A percentile compares a stretch with the other conserved stretches of the same genome.
These are phyloP conservation scores for Nicotiana paniculata DNA, from an alignment of 257 asterid species.

Conservation along the genomic window DNA sequence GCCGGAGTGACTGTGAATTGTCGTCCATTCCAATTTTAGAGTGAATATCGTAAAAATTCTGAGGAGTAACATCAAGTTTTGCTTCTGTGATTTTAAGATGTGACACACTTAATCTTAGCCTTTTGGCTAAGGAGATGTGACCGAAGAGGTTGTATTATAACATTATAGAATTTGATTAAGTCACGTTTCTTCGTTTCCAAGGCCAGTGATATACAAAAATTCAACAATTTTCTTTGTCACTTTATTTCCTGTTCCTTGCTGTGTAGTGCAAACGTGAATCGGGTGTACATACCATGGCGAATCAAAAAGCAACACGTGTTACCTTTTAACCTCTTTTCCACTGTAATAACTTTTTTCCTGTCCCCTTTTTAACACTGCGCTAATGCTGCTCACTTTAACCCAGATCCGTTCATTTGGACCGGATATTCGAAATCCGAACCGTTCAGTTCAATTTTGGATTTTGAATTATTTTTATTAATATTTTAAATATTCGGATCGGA, in stretches of 20 bases:
- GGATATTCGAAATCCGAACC: no score
- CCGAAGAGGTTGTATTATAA: not conserved
- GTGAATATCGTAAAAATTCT: not conserved
- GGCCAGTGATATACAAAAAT: not conserved
- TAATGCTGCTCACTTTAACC: no score
- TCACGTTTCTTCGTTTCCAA: not conserved
- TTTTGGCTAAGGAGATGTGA: not conserved
- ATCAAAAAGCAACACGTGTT: no score
- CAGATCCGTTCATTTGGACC: no score
- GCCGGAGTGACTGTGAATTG: not conserved
- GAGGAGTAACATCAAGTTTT: no score
- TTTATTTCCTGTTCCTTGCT: not conserved
- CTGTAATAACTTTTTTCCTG: not conserved
- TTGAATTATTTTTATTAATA: no score
- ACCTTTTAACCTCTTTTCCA: not conserved
- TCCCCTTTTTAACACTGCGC: no score
- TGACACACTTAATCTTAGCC: no score
- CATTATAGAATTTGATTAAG: not conserved
- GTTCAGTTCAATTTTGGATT: no score
- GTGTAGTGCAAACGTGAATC: not conserved
- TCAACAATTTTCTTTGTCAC: not conserved
- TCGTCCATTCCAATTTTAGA: not conserved
- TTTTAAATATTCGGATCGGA: no score
- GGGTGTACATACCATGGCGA: not conserved
- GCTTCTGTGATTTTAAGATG: no score